phyloP scores from a whole-genome alignment of 108 stramenopile genomes.

The Fragilaria radians region DNA sequence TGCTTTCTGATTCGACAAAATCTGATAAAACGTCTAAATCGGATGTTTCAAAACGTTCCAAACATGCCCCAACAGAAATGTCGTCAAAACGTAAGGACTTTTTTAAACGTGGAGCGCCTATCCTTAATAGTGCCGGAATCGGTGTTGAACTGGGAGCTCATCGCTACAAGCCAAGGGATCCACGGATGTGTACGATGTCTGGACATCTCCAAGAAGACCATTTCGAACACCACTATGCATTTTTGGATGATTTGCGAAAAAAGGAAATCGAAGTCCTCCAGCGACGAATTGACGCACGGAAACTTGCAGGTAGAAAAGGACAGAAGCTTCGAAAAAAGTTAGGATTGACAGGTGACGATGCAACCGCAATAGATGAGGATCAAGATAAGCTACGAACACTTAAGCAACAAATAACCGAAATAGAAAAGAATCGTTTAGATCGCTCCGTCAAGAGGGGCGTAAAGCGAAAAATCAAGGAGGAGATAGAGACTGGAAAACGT shows the following conservation, averaged over 20 bases:
- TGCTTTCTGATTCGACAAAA: conserved; percentile 8
- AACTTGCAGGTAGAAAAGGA: conserved; percentile 65
- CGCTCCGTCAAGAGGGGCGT: conserved; percentile 59
- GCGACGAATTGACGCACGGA: conserved; percentile 51
- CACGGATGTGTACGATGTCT: conserved; percentile 55
- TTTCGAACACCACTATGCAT: conserved; percentile 69
- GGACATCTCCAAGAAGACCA: conserved; percentile 69
- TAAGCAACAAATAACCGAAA: conserved; percentile 51
- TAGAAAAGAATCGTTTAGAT: conserved; percentile 47
- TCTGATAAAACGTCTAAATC: conserved; percentile 3
- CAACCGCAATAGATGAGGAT: conserved; percentile 46
- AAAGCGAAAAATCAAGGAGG: conserved; percentile 58
- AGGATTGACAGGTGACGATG: conserved; percentile 35
- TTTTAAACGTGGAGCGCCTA: conserved; percentile 45
- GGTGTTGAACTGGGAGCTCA: conserved; percentile 80
- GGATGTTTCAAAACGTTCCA: conserved; percentile 29
- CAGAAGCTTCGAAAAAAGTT: conserved; percentile 52
- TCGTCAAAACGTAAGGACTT: conserved; percentile 72
- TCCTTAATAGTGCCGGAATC: conserved; percentile 68
- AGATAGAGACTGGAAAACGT: conserved; percentile 55
- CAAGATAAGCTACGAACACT: conserved; percentile 52
- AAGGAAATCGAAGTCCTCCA: conserved; percentile 65
- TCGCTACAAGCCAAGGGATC: conserved; percentile 77
- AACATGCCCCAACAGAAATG: conserved; percentile 76
- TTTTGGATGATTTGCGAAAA: conserved; percentile 65